Conservation (phyloP, 495 filamentous ascomycete genomes). For the Trichoderma erinaceum region DNA sequence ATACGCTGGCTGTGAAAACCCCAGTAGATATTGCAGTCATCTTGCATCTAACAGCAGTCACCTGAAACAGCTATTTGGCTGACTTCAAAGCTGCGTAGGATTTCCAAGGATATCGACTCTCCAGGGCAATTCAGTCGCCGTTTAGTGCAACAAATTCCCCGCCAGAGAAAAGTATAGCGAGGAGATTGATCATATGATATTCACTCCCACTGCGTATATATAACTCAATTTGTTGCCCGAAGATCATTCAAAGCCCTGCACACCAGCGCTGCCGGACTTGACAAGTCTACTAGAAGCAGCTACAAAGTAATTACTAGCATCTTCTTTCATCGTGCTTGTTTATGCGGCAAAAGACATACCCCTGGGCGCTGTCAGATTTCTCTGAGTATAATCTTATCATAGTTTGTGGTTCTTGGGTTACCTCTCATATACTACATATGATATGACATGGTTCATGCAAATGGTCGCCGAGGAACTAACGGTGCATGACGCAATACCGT, state of each 20-base stretch:
- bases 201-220: background rate
- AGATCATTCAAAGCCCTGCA: background rate
- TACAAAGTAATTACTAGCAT: background rate
- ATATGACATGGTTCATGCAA: background rate
- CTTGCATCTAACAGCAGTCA: no score
- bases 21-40: no score
- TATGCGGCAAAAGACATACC: background rate
- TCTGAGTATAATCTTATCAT: constrained; percentile 1
- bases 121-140: no score
- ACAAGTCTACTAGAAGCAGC: background rate
- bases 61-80: no score
- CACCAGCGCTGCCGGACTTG: background rate
- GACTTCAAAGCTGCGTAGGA: no score
- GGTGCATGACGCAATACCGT: background rate
- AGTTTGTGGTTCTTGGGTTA: background rate
- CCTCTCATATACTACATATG: background rate
- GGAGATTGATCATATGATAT: background rate
- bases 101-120: no score
- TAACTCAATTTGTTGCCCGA: background rate
- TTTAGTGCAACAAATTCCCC: no score
- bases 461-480: constrained; percentile 2
- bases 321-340: background rate
- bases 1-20: no score
- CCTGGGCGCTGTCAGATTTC: constrained; percentile 6
- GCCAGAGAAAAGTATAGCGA: no score